Conservation (phyloP, 2,329 filamentous ascomycete species). For the Diaporthe ampelina region DNA sequence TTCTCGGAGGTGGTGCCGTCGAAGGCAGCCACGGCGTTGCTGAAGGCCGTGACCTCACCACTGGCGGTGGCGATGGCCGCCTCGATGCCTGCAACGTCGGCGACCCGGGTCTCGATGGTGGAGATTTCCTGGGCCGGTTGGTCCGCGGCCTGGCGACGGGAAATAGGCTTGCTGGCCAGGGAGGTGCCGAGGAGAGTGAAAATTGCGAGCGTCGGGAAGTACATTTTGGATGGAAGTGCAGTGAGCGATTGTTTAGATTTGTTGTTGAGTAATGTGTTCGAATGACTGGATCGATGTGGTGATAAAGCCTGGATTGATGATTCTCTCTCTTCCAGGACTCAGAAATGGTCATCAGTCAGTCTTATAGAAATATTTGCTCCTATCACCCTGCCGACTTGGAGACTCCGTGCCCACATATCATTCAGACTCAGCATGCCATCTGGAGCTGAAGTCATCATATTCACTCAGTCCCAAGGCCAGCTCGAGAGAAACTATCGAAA, state of each 20-base stretch:
- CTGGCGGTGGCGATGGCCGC: background rate
- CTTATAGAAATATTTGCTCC: background rate
- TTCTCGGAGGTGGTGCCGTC: slow-evolving; percentile 3
- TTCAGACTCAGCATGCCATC: too few relatives aligned
- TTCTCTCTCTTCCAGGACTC: too few relatives aligned
- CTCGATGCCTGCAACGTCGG: slow-evolving; percentile 7
- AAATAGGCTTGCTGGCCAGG: background rate
- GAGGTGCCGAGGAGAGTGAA: slow-evolving; percentile 9
- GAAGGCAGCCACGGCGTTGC: slow-evolving; percentile 11
- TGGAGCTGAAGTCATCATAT: background rate
- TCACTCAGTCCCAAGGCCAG: background rate
- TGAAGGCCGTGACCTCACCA: slow-evolving; percentile 6
- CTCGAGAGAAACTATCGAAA: background rate
- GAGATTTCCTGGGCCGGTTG: background rate
- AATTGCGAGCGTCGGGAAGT: background rate
- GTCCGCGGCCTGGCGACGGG: background rate
- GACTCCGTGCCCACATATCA: background rate
- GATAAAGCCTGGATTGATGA: background rate
- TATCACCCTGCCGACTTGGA: background rate
- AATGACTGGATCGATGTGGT: background rate
- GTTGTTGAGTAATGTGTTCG: background rate
- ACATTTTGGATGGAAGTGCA: background rate
- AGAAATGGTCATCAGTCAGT: background rate
- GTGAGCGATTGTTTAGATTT: too few relatives aligned
- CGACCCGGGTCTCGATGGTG: background rate